Percentiles rank a stretch among this genome's conserved stretches.
Conservation (phyloP, 2,329 filamentous ascomycete species). For the Penicillium olsonii region DNA sequence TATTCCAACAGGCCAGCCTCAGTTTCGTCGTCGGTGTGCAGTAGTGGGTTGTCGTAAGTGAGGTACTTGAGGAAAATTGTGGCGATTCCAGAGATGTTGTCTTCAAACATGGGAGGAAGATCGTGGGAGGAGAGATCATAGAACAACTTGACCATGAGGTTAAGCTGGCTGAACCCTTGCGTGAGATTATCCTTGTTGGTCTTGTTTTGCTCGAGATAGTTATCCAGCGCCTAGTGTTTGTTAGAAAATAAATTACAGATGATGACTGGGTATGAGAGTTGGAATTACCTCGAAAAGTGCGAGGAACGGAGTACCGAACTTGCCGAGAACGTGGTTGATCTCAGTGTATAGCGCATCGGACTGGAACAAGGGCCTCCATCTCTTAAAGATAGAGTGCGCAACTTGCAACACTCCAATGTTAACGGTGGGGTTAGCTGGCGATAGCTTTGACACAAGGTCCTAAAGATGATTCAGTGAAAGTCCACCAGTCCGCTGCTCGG, state of each 20-base stretch:
- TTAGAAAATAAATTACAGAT: conserved; percentile 13
- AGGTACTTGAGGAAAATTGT: conserved; percentile 88
- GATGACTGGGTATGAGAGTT: not conserved
- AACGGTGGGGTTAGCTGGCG: conserved; percentile 74
- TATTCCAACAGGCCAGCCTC: conserved; percentile 83
- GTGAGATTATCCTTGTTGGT: conserved; percentile 73
- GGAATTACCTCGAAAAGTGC: conserved; percentile 69
- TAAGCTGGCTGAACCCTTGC: conserved; percentile 80
- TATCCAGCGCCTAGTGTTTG: conserved; percentile 46
- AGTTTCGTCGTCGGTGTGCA: conserved; percentile 84
- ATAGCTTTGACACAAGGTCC: conserved; percentile 87
- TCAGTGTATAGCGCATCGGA: conserved; percentile 92
- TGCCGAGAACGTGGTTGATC: conserved; percentile 90
- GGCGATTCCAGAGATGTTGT: conserved; percentile 76
- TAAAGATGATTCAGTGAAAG: conserved; percentile 33
- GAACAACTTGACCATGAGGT: conserved; percentile 86
- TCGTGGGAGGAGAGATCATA: conserved; percentile 98
- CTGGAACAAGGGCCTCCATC: conserved; percentile 91
- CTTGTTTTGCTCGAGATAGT: conserved; percentile 69
- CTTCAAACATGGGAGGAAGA: conserved; percentile 90
- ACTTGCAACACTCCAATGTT: conserved; percentile 96
- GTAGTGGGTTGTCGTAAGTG: conserved; percentile 78
- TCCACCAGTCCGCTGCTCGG: not conserved
- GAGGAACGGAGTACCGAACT: conserved; percentile 82
- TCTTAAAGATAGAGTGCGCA: conserved; percentile 94